Evolutionary conservation across 192 early-diverging fungal genomes (phyloP), one percentile per base, ranked within the genome.

Genomic region (Coemansia sp.): DNA sequence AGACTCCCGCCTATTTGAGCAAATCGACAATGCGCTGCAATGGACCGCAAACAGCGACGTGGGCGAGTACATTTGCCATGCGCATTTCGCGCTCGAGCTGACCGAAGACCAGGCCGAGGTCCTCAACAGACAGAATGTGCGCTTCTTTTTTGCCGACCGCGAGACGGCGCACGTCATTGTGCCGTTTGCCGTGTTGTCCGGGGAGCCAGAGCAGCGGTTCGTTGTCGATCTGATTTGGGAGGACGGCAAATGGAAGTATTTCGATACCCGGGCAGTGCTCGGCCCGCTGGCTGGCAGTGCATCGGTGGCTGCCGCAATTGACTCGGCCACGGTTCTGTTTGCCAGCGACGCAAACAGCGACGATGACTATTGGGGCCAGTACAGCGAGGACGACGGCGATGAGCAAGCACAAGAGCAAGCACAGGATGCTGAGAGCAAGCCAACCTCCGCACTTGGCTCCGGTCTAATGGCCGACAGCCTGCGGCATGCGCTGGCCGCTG

Each of bases 341-440:
- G 6, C 14, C 22, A 7, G 28, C 21, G 15, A 2, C 20, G 34
- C 6, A 0, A 50, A 39, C 25, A 23, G 17, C 29, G 47, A 56
- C 2, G 57, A 59, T 20, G 57, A 64, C 34, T 72, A 72, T 44
- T 72, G 69, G 69, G 42, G 32, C 43, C 62, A 65, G 38, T 72
- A 41, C 11, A 26, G 27, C 12, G 36, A 47, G 3, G 29, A 27
- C 45, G 46, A 44, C 21, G 22, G 38, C 5, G 55, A 56, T n/a
- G 50, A 57, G 12, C 41, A 52, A 1, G 28, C 28, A 8, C 4
- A 3, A 29, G 28, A 5, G 38, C 38, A 39, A 39, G 17, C 38
- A n/a, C 49, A 17, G 6, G 22, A 22, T 25, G 17, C 36, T 5
- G 26, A n/a, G 9, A 8, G 17, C 35, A 25, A 10, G 5, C 23